phyloP scores from a whole-genome alignment of 306 rosid species.

The Abrus precatorius region DNA sequence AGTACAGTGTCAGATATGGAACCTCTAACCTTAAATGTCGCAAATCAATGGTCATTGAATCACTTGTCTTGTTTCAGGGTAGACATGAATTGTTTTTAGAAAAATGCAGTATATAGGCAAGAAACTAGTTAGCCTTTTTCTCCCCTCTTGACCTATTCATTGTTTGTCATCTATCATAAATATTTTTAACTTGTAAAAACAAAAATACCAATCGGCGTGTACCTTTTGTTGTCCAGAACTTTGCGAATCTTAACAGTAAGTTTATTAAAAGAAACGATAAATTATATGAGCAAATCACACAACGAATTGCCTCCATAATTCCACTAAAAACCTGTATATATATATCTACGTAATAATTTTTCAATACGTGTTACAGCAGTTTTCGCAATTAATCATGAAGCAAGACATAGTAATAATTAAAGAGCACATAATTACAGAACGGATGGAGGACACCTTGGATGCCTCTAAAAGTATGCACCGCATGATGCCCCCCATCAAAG shows the following conservation, averaged over 20 bases:
- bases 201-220: neutral
- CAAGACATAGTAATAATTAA: neutral
- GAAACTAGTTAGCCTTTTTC: neutral
- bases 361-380: conserved; percentile 56
- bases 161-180: neutral
- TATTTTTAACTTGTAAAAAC: neutral
- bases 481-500: conserved; percentile 45
- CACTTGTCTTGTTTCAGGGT: neutral
- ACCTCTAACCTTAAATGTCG: too few species aligned
- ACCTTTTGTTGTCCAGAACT: neutral
- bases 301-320: conserved; percentile 22
- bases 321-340: conserved; percentile 22
- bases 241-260: neutral
- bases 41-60: too few species aligned
- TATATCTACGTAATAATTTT: conserved; percentile 41
- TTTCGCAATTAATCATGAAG: conserved; percentile 29
- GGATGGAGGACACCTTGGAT: conserved; percentile 45
- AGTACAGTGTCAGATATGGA: too few species aligned
- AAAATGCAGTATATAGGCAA: too few species aligned
- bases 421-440: conserved; percentile 57
- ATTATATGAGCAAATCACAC: neutral
- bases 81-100: too few species aligned
- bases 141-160: neutral
- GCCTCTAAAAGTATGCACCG: conserved; percentile 70
- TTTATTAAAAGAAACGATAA: neutral